Conservation (phyloP, 2,329 filamentous ascomycete genomes). For the Sclerotinia trifoliorum region DNA sequence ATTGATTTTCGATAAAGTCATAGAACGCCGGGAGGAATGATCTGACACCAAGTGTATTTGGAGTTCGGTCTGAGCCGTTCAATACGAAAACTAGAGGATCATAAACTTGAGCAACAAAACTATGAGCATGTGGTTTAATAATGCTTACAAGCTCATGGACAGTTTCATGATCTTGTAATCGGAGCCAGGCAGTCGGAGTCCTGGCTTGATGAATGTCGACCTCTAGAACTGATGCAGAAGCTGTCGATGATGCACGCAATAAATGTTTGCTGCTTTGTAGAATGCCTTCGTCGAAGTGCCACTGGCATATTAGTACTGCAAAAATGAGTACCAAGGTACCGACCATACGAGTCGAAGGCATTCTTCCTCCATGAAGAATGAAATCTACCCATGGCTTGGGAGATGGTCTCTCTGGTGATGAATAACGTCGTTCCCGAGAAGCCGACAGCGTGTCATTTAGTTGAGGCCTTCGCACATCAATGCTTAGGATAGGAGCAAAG, state of each 20-base stretch:
- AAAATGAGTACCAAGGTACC: conserved; percentile 71
- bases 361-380: conserved; percentile 61
- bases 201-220: conserved; percentile 70
- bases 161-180: conserved; percentile 75
- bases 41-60: conserved; percentile 45
- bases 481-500: conserved; percentile 74
- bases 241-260: neutral
- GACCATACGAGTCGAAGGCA: conserved; percentile 70
- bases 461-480: conserved; percentile 75
- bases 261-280: conserved; percentile 34
- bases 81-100: conserved; percentile 73
- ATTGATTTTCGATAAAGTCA: conserved; percentile 64
- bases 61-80: conserved; percentile 64
- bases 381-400: conserved; percentile 57
- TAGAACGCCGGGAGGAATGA: conserved; percentile 58
- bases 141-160: conserved; percentile 74
- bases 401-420: conserved; percentile 30
- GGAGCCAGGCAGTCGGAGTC: conserved; percentile 74
- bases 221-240: conserved; percentile 46
- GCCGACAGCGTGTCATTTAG: conserved; percentile 61
- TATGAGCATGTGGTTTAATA: conserved; percentile 68
- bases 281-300: conserved; percentile 64
- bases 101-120: conserved; percentile 71
- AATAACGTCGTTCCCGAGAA: conserved; percentile 41
- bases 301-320: conserved; percentile 71